Evolutionary conservation across 2,329 filamentous ascomycete genomes (phyloP), one percentile per base, ranked within the genome.

Genomic region (Diaporthe destruens): DNA sequence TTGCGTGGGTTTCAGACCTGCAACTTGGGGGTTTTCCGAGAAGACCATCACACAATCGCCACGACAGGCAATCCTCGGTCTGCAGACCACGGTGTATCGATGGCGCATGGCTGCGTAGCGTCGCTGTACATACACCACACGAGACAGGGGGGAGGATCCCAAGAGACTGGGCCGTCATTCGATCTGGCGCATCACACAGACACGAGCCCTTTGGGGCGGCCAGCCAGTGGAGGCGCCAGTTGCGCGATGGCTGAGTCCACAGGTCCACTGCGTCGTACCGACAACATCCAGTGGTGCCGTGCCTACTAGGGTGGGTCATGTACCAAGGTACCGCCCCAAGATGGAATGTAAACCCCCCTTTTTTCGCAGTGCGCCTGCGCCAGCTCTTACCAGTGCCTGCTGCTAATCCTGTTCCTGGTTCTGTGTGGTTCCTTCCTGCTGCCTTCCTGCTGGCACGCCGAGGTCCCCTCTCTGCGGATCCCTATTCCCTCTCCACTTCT

Each of bases 401-500:
- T 71, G 49, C 47, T 44, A 71, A 44, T 53, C 44, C 57, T 51
- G 69, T 65, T 54, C 59, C 69, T 71, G 69, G 8, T 39, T 44
- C 23, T 23, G 59, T 55, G 69, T n/a, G 49, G 51, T 54, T 51
- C 49, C 42, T 53, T 61, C 57, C 57, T 29, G 29, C 29, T 29
- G 29, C 29, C 29, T 29, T 66, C 57, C 59, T 49, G 59, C 25
- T 51, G 57, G 11, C 59, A 32, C 20, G 47, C 47, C 61, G 44
- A 65, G 61, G 61, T 36, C 44, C 44, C 42, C n/a, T 47, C 42
- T 47, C 25, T 49, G 70, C 51, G 61, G 51, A 68, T 71, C 70
- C 65, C 61, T 57, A 68, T 68, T 42, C 59, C 51, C 47, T 66
- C 70, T 71, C 70, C 61, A 57, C 61, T 56, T 56, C 57, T 61